Evolutionary conservation across 805 yeast species (phyloP).

Genomic region (Myxozyma lipomycoides): DNA sequence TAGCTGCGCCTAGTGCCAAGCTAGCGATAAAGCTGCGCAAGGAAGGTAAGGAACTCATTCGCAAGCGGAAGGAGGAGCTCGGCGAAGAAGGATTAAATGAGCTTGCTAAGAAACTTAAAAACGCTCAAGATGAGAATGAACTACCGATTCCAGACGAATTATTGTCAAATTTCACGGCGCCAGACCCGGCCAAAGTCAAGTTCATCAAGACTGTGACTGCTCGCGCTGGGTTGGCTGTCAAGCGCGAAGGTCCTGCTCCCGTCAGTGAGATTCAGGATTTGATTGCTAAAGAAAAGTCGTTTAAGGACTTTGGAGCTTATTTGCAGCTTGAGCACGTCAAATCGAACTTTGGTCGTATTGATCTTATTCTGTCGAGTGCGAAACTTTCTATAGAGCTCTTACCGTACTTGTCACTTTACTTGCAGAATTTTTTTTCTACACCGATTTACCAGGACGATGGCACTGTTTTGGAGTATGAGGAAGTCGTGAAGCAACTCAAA

Average conservation of each 20-base stretch:
- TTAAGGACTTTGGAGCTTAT: constrained; percentile 54
- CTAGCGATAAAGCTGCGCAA: constrained; percentile 52
- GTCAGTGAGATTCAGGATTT: constrained; percentile 26
- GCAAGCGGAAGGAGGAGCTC: constrained; percentile 48
- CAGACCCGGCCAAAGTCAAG: constrained; percentile 68
- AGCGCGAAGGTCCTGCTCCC: neutral
- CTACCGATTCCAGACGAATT: constrained; percentile 69
- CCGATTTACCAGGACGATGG: constrained; percentile 68
- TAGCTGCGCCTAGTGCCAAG: constrained; percentile 66
- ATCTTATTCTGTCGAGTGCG: constrained; percentile 55
- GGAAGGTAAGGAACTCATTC: constrained; percentile 48
- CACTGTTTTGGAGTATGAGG: constrained; percentile 57
- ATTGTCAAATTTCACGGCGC: constrained; percentile 57
- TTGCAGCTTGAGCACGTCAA: constrained; percentile 74
- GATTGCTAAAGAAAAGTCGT: constrained; percentile 18
- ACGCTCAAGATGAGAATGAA: constrained; percentile 67
- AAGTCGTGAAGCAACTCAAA: constrained; percentile 69
- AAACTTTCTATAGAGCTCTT: constrained; percentile 50
- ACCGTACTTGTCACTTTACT: constrained; percentile 59
- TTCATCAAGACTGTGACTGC: constrained; percentile 69
- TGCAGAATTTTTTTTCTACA: constrained; percentile 64
- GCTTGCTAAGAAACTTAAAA: constrained; percentile 49
- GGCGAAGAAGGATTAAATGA: constrained; percentile 59
- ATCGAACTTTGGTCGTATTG: constrained; percentile 72
- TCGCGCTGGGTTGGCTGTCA: constrained; percentile 49